Evolutionary conservation across 768 basidiomycete genomes (phyloP).

Genomic region (Lactarius evosmus): DNA sequence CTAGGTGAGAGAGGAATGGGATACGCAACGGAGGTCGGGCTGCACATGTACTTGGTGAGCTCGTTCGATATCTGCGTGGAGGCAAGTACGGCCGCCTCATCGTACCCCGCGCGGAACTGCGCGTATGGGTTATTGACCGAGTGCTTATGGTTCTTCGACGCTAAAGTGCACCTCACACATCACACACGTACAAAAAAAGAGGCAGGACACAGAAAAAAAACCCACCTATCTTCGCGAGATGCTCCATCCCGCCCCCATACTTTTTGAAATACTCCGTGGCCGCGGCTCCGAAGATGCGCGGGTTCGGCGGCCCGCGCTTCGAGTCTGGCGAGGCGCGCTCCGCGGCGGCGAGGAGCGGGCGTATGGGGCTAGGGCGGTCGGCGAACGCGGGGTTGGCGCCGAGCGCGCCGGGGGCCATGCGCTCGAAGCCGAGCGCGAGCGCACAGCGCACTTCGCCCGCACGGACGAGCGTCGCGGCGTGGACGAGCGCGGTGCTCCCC

Average conservation of each 20-base stretch:
- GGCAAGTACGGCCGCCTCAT: constrained; percentile 61
- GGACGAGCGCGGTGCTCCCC: constrained; percentile 73
- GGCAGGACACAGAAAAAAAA: neutral
- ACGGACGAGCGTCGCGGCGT: constrained; percentile 69
- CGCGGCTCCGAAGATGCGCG: constrained; percentile 71
- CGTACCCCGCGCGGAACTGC: constrained; percentile 80
- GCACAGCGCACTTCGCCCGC: constrained; percentile 69
- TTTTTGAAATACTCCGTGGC: constrained; percentile 73
- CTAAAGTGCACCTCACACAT: constrained; percentile 36
- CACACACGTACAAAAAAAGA: constrained; percentile 2
- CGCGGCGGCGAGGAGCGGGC: constrained; percentile 44
- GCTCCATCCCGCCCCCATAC: constrained; percentile 62
- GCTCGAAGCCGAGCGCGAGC: constrained; percentile 83
- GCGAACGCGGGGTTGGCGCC: constrained; percentile 55
- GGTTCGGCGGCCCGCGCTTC: constrained; percentile 67
- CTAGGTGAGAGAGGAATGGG: neutral
- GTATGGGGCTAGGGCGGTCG: constrained; percentile 47
- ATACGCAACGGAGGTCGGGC: constrained; percentile 57
- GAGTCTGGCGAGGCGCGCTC: constrained; percentile 50
- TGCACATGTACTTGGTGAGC: constrained; percentile 83
- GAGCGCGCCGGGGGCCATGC: constrained; percentile 74
- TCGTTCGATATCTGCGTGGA: constrained; percentile 68
- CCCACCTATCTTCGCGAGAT: constrained; percentile 75
- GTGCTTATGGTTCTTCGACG: constrained; percentile 82
- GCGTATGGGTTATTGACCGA: constrained; percentile 82